phyloP scores from a whole-genome alignment of 345 rosid species.

The Raphanus raphanistrum region DNA sequence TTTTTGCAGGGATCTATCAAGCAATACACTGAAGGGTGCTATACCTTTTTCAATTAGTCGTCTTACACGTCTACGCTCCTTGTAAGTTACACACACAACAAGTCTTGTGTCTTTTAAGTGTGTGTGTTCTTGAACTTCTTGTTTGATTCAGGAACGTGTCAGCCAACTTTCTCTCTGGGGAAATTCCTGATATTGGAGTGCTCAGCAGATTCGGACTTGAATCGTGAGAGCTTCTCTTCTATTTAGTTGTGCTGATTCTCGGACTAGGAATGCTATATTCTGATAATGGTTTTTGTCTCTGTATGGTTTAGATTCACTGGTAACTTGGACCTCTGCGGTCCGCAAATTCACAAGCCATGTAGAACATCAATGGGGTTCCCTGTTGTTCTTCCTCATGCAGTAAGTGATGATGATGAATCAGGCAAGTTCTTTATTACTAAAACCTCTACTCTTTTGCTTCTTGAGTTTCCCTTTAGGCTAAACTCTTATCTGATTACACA shows the following conservation, averaged over 20 bases:
- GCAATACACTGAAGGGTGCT: slow-evolving; percentile 83
- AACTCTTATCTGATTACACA: slow-evolving; percentile 2
- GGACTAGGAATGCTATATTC: not conserved
- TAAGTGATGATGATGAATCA: slow-evolving; percentile 73
- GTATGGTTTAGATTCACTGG: slow-evolving; percentile 58
- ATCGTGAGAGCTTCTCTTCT: slow-evolving; percentile 56
- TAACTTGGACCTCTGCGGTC: slow-evolving; percentile 86
- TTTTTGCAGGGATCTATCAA: slow-evolving; percentile 78
- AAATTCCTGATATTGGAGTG: slow-evolving; percentile 85
- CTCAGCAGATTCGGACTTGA: slow-evolving; percentile 68
- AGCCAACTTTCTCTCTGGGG: slow-evolving; percentile 89
- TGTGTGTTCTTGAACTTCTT: slow-evolving; percentile 21
- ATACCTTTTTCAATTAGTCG: slow-evolving; percentile 86
- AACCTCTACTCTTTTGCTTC: too few species aligned
- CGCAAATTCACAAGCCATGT: slow-evolving; percentile 86
- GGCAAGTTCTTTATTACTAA: slow-evolving; percentile 33
- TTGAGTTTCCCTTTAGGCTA: not conserved
- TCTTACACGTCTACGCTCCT: slow-evolving; percentile 54
- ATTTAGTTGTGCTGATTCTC: not conserved
- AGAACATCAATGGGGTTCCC: slow-evolving; percentile 97
- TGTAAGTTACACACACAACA: slow-evolving; percentile 50
- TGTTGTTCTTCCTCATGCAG: slow-evolving; percentile 90
- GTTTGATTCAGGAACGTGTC: slow-evolving; percentile 68
- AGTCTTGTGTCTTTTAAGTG: not conserved
- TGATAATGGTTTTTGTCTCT: slow-evolving; percentile 3